Evolutionary conservation across 192 early-diverging fungal species (phyloP).

Genomic region (Coemansia sp.): DNA sequence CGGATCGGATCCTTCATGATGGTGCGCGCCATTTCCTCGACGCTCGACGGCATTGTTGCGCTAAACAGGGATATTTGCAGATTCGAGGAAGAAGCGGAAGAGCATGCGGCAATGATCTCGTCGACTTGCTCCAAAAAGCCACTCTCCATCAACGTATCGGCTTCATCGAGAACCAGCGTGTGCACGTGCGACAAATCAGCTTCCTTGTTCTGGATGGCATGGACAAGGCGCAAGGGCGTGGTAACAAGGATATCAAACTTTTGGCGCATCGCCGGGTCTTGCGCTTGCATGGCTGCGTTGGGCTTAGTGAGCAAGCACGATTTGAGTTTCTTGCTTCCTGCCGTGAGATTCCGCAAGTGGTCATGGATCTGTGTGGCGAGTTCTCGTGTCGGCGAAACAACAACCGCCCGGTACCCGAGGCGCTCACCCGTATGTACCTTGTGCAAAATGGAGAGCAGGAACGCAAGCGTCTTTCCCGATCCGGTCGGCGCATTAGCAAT

Average conservation of each 20-base stretch:
- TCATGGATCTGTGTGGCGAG: conserved; percentile 87
- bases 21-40: conserved; percentile 88
- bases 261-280: conserved; percentile 64
- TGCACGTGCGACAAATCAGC: conserved; percentile 79
- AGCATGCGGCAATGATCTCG: conserved; percentile 86
- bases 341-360: conserved; percentile 74
- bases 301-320: conserved; percentile 83
- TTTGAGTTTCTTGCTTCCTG: conserved; percentile 73
- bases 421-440: conserved; percentile 79
- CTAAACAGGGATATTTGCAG: conserved; percentile 88
- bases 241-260: conserved; percentile 92
- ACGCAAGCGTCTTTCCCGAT: conserved; percentile 97
- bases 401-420: conserved; percentile 82
- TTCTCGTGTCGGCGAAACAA: conserved; percentile 95
- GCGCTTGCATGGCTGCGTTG: conserved; percentile 67
- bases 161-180: conserved; percentile 80
- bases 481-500: conserved; percentile 98
- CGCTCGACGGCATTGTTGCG: conserved; percentile 89
- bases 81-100: conserved; percentile 50
- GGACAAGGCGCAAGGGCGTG: conserved; percentile 90
- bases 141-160: conserved; percentile 78
- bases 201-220: conserved; percentile 77
- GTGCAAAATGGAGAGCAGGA: conserved; percentile 88
- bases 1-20: conserved; percentile 91
- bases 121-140: conserved; percentile 89